Evolutionary conservation across 495 filamentous ascomycete genomes (phyloP).

Genomic region (Aspergillus sclerotioniger): DNA sequence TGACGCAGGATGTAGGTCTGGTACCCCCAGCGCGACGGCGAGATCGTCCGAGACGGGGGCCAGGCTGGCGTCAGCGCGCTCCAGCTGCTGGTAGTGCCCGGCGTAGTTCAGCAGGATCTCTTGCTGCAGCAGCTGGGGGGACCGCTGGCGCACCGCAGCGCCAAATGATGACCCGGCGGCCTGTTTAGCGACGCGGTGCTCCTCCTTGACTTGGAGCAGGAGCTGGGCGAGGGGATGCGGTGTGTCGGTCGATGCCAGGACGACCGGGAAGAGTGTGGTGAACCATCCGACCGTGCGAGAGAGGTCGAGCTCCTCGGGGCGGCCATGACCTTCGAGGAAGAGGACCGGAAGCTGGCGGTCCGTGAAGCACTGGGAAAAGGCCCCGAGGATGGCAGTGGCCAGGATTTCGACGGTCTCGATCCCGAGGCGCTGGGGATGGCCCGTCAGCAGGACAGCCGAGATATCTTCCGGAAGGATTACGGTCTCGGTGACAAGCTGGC

Average conservation of each 20-base stretch:
- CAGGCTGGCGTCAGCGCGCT: constrained; percentile 28
- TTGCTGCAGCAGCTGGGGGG: constrained; percentile 35
- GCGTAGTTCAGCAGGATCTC: constrained; percentile 46
- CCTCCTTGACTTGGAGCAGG: constrained; percentile 20
- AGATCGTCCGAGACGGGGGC: constrained; percentile 21
- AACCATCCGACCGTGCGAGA: constrained; percentile 53
- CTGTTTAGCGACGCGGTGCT: constrained; percentile 13
- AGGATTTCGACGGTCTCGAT: constrained; percentile 35
- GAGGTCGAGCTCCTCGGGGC: constrained; percentile 44
- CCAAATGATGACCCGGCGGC: constrained; percentile 30
- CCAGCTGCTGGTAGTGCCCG: constrained; percentile 43
- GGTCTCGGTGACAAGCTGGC: background rate
- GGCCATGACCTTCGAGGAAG: constrained; percentile 45
- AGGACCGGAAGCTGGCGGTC: constrained; percentile 49
- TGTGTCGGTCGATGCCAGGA: background rate
- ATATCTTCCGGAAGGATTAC: background rate
- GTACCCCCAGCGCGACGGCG: background rate
- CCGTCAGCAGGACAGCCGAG: background rate
- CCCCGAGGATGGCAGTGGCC: constrained; percentile 30
- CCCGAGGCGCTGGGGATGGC: background rate
- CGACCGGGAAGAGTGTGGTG: constrained; percentile 36
- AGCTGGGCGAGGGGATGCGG: background rate
- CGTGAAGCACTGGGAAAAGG: constrained; percentile 35
- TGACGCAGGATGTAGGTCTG: background rate
- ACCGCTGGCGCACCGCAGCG: constrained; percentile 10